A percentile compares a stretch with the other conserved stretches of the same genome.
phyloP scores from a whole-genome alignment of 2,329 filamentous ascomycete genomes.

The Sporothrix inflata region DNA sequence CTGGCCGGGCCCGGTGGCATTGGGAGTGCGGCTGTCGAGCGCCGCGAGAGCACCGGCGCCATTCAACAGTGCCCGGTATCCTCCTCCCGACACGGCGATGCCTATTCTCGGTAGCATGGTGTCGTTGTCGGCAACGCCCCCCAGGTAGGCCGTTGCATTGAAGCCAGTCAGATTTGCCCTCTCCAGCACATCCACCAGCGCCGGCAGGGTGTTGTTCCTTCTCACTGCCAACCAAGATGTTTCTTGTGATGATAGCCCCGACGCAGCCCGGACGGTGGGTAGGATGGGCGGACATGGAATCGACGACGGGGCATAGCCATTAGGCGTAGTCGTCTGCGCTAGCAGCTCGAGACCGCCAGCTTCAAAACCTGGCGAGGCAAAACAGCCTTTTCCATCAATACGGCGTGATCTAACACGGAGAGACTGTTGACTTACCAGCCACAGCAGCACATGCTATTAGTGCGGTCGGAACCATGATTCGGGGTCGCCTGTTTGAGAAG shows the following conservation, averaged over 20 bases:
- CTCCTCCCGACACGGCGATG: constrained; percentile 4
- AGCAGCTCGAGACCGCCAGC: neutral
- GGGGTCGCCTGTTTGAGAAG: neutral
- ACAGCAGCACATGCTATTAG: neutral
- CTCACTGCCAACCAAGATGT: neutral
- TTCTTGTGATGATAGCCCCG: neutral
- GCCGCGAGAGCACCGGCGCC: constrained; percentile 2
- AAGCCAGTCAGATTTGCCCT: constrained; percentile 12
- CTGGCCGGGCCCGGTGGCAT: constrained; percentile 2
- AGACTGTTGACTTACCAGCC: neutral
- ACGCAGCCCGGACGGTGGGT: neutral
- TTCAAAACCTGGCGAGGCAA: neutral
- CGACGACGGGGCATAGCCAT: neutral
- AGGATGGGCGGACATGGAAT: neutral
- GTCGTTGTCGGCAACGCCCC: neutral
- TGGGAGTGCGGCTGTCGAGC: neutral
- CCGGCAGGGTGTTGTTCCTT: neutral
- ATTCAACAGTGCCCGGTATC: constrained; percentile 6
- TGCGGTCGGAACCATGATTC: neutral
- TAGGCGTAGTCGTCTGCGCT: neutral
- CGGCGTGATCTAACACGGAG: neutral
- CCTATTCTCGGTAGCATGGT: neutral
- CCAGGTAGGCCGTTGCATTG: neutral
- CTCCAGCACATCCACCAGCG: constrained; percentile 2
- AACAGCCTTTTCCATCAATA: constrained; percentile 2